These are phyloP conservation scores for Rhodotorula diobovata DNA, from an alignment of 768 basidiomycete genomes.

Conservation along the genomic window DNA sequence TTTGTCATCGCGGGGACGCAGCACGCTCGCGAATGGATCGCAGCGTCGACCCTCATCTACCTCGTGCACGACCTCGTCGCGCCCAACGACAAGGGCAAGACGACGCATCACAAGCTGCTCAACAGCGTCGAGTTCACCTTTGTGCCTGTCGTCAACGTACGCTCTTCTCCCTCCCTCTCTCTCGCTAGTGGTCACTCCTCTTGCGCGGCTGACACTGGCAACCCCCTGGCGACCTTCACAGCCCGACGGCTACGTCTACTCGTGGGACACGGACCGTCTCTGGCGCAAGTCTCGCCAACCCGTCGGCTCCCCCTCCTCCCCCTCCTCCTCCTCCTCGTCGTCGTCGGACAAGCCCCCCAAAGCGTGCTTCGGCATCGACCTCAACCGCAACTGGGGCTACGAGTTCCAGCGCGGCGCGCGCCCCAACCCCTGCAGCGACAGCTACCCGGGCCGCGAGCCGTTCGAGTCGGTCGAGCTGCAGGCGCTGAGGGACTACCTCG, in stretches of 20 bases:
- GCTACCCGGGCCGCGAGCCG: conserved; percentile 67
- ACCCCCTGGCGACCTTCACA: not conserved
- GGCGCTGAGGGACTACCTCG: conserved; percentile 65
- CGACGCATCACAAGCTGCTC: conserved; percentile 33
- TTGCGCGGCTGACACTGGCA: not conserved
- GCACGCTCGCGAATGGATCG: conserved; percentile 78
- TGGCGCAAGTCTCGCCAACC: conserved; percentile 66
- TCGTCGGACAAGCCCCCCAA: not conserved
- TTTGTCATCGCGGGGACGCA: conserved; percentile 69
- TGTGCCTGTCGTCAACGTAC: conserved; percentile 53
- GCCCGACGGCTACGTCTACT: conserved; percentile 58
- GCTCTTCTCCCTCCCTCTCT: not conserved
- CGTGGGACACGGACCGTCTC: conserved; percentile 65
- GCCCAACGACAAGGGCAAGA: conserved; percentile 58
- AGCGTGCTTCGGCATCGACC: conserved; percentile 66
- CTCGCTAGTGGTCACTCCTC: too few relatives aligned
- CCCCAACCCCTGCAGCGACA: conserved; percentile 62
- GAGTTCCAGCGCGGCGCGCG: conserved; percentile 14
- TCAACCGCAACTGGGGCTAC: conserved; percentile 69
- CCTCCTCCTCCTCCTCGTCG: too few relatives aligned
- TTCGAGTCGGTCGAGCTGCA: conserved; percentile 72
- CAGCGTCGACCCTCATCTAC: conserved; percentile 68
- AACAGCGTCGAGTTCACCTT: conserved; percentile 60
- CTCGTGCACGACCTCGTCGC: conserved; percentile 63
- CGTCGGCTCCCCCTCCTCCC: not conserved